phyloP scores from a whole-genome alignment of 805 yeast genomes.

The Sugiyamaella marilandica region DNA sequence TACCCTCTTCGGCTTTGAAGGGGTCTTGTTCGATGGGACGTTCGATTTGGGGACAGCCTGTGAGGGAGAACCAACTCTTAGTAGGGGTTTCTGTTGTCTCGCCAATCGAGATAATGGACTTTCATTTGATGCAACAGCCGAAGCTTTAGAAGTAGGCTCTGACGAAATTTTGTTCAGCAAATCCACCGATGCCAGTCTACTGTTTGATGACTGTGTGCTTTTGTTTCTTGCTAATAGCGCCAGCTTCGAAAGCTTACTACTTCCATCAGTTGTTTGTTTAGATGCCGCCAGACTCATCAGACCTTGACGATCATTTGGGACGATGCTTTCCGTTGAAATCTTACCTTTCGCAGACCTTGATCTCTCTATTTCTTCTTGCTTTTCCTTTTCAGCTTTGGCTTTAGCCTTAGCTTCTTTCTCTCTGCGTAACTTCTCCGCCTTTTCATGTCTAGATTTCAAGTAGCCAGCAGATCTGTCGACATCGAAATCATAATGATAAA shows the following conservation, averaged over 20 bases:
- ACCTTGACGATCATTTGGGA: constrained; percentile 10
- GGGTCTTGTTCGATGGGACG: neutral
- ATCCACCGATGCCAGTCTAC: constrained; percentile 7
- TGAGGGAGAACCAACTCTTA: neutral
- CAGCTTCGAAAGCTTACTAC: constrained; percentile 38
- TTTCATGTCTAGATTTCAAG: constrained; percentile 30
- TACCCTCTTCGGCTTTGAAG: constrained; percentile 2
- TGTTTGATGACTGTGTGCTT: neutral
- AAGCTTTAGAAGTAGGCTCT: neutral
- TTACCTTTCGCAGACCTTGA: neutral
- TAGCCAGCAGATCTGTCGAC: constrained; percentile 49
- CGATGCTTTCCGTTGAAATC: neutral
- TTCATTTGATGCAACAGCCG: neutral
- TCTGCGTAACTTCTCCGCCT: constrained; percentile 14
- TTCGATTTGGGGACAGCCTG: neutral
- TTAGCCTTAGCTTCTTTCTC: constrained; percentile 12
- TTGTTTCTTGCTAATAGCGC: constrained; percentile 44
- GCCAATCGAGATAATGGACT: neutral
- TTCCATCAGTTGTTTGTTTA: neutral
- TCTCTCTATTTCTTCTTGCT: neutral
- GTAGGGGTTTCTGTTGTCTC: neutral
- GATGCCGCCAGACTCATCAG: constrained; percentile 10
- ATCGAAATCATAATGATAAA: constrained; percentile 57
- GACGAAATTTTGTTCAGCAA: constrained; percentile 5
- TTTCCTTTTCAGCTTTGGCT: neutral